A percentile compares a stretch with the other conserved stretches of the same genome.
Conservation (phyloP, 1,284 basidiomycete species). For the Ustilago xerochloae region DNA sequence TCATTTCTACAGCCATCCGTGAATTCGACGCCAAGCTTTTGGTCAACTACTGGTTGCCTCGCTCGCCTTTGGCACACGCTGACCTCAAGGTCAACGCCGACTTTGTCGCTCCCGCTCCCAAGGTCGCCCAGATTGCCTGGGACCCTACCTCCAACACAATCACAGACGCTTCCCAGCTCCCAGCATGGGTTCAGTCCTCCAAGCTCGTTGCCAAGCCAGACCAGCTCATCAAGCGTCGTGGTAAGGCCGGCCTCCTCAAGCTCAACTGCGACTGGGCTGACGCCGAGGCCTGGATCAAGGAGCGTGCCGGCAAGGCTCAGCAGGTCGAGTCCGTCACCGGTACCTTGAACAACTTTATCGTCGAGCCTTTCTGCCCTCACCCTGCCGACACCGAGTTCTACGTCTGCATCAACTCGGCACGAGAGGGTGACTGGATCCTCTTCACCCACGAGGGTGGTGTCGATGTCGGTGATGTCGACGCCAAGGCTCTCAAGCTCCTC, state of each 20-base stretch:
- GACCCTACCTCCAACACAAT: slow-evolving; percentile 83
- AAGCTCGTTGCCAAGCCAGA: slow-evolving; percentile 73
- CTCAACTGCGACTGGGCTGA: slow-evolving; percentile 93
- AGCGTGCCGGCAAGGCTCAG: slow-evolving; percentile 91
- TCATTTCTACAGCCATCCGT: slow-evolving; percentile 54
- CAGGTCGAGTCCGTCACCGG: slow-evolving; percentile 93
- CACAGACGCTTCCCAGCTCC: slow-evolving; percentile 81
- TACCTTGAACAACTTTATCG: slow-evolving; percentile 95
- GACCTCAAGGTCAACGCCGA: slow-evolving; percentile 57
- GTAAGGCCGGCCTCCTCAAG: slow-evolving; percentile 91
- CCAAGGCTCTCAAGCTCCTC: slow-evolving; percentile 90
- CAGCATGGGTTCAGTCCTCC: slow-evolving; percentile 77
- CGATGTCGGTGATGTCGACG: slow-evolving; percentile 97
- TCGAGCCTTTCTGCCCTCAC: slow-evolving; percentile 98
- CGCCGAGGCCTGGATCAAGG: slow-evolving; percentile 79
- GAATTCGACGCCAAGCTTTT: slow-evolving; percentile 68
- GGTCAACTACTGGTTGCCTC: slow-evolving; percentile 68
- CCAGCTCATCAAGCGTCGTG: slow-evolving; percentile 98
- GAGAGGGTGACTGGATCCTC: slow-evolving; percentile 94
- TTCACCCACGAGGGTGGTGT: slow-evolving; percentile 99
- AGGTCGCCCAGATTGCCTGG: slow-evolving; percentile 75
- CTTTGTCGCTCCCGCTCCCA: slow-evolving; percentile 63
- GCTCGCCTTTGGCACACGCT: slow-evolving; percentile 61
- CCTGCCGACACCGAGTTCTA: slow-evolving; percentile 95
- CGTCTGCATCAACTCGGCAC: slow-evolving; percentile 95